Conservation (phyloP, 768 basidiomycete species). For the Mycena galopus region DNA sequence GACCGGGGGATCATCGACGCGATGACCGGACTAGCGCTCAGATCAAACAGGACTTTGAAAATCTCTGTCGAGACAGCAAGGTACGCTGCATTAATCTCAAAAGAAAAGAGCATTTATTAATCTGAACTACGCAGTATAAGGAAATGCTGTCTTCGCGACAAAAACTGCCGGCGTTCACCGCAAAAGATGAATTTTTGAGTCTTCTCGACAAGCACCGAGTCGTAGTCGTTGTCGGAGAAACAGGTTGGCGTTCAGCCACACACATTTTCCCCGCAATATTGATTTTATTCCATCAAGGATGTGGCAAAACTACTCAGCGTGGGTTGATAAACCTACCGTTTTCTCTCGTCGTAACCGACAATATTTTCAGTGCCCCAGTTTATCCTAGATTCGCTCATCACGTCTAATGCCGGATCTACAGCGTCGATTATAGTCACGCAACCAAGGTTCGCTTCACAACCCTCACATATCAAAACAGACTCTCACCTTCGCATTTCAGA, state of each 20-base stretch:
- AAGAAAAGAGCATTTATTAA: neutral
- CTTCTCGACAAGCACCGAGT: slow-evolving; percentile 71
- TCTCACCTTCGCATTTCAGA: neutral
- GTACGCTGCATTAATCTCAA: slow-evolving; percentile 29
- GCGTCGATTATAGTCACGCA: slow-evolving; percentile 90
- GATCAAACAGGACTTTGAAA: slow-evolving; percentile 67
- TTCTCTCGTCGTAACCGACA: neutral
- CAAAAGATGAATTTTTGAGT: slow-evolving; percentile 72
- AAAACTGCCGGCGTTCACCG: slow-evolving; percentile 83
- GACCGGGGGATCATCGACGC: slow-evolving; percentile 39
- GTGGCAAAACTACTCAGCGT: slow-evolving; percentile 94
- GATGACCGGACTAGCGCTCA: slow-evolving; percentile 62
- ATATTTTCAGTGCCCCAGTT: slow-evolving; percentile 82
- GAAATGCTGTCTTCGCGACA: slow-evolving; percentile 68
- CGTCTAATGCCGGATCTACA: slow-evolving; percentile 66
- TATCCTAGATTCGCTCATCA: slow-evolving; percentile 86
- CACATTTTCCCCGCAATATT: neutral
- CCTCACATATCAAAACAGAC: neutral
- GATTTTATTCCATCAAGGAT: slow-evolving; percentile 59
- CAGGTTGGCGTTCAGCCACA: slow-evolving; percentile 60
- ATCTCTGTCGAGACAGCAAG: slow-evolving; percentile 54
- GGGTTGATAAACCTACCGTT: slow-evolving; percentile 33
- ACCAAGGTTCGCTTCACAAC: slow-evolving; percentile 54
- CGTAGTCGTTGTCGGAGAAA: slow-evolving; percentile 91
- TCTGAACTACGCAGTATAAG: slow-evolving; percentile 55